A percentile compares a stretch with the other conserved stretches of the same genome.
Evolutionary conservation across 257 asterid genomes (phyloP).

Genomic region (Euphrasia confusa): DNA sequence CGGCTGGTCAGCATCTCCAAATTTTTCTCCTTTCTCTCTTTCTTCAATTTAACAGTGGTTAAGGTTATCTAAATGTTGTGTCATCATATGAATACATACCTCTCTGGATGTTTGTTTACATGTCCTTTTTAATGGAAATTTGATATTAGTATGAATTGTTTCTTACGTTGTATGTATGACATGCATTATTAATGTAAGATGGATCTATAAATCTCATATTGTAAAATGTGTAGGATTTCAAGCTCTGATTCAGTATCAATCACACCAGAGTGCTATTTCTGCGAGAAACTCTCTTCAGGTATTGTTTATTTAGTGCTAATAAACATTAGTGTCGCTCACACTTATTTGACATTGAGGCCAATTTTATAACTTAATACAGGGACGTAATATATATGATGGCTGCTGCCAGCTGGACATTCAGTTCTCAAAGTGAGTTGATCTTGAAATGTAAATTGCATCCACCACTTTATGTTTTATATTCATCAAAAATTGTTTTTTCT

Average conservation of each 20-base stretch:
- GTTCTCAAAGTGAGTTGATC: conserved; percentile 75
- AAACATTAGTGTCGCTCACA: not conserved
- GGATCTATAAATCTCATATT: conserved; percentile 13
- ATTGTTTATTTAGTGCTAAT: conserved; percentile 3
- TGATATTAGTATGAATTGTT: conserved; percentile 20
- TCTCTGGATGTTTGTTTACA: conserved; percentile 9
- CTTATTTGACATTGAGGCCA: conserved; percentile 14
- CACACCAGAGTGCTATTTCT: conserved; percentile 66
- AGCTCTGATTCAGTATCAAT: conserved; percentile 84
- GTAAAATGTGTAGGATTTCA: conserved; percentile 71
- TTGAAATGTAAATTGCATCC: conserved; percentile 16
- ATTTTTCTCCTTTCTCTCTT: conserved; percentile 49
- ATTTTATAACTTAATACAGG: conserved; percentile 43
- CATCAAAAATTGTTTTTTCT: conserved; percentile 22
- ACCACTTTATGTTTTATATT: conserved; percentile 20
- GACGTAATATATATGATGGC: conserved; percentile 94
- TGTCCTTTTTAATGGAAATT: conserved; percentile 10
- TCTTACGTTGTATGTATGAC: conserved; percentile 25
- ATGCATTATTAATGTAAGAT: conserved; percentile 15
- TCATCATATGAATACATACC: conserved; percentile 24
- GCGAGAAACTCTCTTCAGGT: conserved; percentile 95
- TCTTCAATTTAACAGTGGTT: conserved; percentile 34
- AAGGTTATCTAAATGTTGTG: conserved; percentile 22
- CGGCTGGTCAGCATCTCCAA: conserved; percentile 98
- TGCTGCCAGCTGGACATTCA: conserved; percentile 99